Conservation (phyloP, 2,329 filamentous ascomycete genomes). For the Lithohypha guttulata region DNA sequence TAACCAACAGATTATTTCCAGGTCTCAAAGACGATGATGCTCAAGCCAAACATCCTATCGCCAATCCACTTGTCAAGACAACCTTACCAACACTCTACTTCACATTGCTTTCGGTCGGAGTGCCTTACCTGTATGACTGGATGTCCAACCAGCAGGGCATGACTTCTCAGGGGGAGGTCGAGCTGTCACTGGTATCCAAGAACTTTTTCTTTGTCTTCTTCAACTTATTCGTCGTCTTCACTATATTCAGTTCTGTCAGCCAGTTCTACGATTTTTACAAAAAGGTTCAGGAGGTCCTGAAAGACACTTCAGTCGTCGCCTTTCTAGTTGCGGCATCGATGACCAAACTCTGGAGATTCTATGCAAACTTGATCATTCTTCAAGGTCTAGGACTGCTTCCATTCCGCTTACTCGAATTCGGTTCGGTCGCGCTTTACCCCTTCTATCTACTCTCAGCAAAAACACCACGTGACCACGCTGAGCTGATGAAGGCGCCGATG, state of each 20-base stretch:
- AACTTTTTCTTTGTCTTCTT: constrained; percentile 99
- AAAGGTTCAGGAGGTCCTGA: constrained; percentile 59
- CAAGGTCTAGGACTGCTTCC: constrained; percentile 91
- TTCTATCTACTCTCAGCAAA: constrained; percentile 66
- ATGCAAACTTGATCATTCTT: constrained; percentile 85
- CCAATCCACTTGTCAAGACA: constrained; percentile 70
- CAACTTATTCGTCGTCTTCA: constrained; percentile 95
- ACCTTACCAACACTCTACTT: constrained; percentile 76
- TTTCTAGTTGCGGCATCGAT: constrained; percentile 65
- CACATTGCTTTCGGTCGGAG: constrained; percentile 75
- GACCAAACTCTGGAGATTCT: constrained; percentile 66
- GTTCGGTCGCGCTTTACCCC: constrained; percentile 72
- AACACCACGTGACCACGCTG: constrained; percentile 80
- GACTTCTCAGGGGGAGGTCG: constrained; percentile 88
- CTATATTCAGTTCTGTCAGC: constrained; percentile 69
- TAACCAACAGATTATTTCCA: constrained; percentile 63
- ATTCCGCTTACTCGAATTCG: constrained; percentile 81
- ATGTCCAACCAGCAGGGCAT: constrained; percentile 85
- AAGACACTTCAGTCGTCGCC: constrained; percentile 69
- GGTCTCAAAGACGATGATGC: constrained; percentile 48
- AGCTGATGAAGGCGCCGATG: constrained; percentile 67
- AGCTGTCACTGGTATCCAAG: constrained; percentile 90
- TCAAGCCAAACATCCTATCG: constrained; percentile 57
- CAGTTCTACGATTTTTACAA: constrained; percentile 58
- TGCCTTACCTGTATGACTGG: constrained; percentile 91